These are phyloP conservation scores for Candida tropicalis DNA, from an alignment of 1,139 yeast genomes.

Conservation along the genomic window DNA sequence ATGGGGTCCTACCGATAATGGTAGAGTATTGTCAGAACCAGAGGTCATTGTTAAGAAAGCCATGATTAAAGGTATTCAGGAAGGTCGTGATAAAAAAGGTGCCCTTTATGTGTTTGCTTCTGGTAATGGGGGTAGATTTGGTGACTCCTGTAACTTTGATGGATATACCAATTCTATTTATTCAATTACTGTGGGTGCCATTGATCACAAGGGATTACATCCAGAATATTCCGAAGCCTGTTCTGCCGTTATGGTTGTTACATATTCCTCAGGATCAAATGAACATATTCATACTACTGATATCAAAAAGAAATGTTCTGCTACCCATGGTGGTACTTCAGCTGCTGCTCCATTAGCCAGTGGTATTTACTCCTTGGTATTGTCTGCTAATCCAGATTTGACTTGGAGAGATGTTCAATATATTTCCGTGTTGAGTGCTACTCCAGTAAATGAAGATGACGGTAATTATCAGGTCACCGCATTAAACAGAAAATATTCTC, in stretches of 20 bases:
- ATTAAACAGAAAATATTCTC: conserved; percentile 72
- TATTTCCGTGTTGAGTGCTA: conserved; percentile 71
- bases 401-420: conserved; percentile 98
- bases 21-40: conserved; percentile 83
- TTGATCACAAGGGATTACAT: conserved; percentile 82
- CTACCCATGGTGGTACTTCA: conserved; percentile 91
- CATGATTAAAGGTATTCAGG: conserved; percentile 77
- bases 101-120: conserved; percentile 93
- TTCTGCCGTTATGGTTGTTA: conserved; percentile 94
- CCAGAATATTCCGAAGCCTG: conserved; percentile 93
- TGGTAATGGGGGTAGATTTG: conserved; percentile 86
- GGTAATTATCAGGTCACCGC: conserved; percentile 69
- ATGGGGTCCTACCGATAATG: conserved; percentile 99
- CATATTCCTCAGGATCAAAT: conserved; percentile 89
- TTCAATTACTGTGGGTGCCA: conserved; percentile 93
- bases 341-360: conserved; percentile 99
- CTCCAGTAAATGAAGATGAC: conserved; percentile 67
- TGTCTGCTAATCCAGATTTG: conserved; percentile 79
- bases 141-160: conserved; percentile 94
- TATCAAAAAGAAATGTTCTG: conserved; percentile 69
- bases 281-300: conserved; percentile 94
- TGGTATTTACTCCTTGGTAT: conserved; percentile 81
- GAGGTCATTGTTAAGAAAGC: conserved; percentile 78
- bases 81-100: conserved; percentile 84
- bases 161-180: conserved; percentile 97